Conservation (phyloP, 148 eudicot species). For the Euryodendron excelsum region DNA sequence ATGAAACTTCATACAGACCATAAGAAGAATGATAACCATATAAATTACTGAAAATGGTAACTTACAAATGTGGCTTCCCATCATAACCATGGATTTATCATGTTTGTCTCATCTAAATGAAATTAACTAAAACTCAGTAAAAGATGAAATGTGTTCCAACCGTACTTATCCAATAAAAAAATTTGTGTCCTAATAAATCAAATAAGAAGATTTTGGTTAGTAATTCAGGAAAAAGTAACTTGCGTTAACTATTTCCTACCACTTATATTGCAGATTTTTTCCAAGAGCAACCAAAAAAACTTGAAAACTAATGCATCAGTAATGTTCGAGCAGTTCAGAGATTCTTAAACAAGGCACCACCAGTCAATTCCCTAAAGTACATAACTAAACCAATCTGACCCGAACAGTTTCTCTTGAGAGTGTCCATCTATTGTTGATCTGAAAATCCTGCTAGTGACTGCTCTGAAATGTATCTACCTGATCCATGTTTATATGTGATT, state of each 20-base stretch:
- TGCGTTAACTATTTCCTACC: not conserved
- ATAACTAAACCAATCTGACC: too few relatives aligned
- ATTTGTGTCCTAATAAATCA: not conserved
- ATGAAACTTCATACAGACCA: too few relatives aligned
- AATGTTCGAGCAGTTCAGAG: not conserved
- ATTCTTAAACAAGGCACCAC: too few relatives aligned
- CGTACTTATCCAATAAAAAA: too few relatives aligned
- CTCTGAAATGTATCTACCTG: not conserved
- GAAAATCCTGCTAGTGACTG: not conserved
- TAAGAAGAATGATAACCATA: too few relatives aligned
- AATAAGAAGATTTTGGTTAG: not conserved
- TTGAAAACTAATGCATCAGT: not conserved
- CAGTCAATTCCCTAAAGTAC: too few relatives aligned
- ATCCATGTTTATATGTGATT: not conserved
- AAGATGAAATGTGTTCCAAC: too few relatives aligned
- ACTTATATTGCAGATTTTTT: not conserved
- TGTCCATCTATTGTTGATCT: not conserved
- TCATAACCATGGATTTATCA: too few relatives aligned
- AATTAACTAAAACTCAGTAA: not conserved
- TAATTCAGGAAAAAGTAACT: not conserved
- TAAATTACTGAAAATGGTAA: too few relatives aligned
- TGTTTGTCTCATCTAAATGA: not conserved
- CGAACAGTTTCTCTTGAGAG: not conserved
- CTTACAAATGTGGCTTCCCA: too few relatives aligned
- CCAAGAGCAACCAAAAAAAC: not conserved